phyloP scores from a whole-genome alignment of 2,329 filamentous ascomycete genomes.

The Trichophyton simii region DNA sequence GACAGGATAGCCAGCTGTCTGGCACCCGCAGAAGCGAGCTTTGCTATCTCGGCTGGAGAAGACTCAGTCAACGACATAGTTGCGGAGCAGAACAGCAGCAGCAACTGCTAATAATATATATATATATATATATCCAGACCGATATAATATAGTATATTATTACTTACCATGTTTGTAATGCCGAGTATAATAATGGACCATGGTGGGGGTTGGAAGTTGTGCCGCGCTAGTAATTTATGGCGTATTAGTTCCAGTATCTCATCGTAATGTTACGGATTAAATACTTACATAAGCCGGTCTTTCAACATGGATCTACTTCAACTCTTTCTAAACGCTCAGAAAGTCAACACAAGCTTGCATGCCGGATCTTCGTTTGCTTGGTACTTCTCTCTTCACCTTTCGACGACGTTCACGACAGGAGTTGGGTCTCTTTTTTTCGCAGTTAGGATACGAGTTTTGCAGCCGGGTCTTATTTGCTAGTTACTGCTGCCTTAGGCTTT shows the following conservation, averaged over 20 bases:
- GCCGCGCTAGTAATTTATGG: background rate
- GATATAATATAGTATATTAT: background rate
- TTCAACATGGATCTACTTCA: background rate
- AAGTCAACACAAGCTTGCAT: background rate
- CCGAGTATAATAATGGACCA: too few species aligned
- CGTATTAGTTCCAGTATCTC: background rate
- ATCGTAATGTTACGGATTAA: background rate
- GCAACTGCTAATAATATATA: too few species aligned
- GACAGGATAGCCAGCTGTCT: slow-evolving; percentile 71
- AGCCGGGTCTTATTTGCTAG: background rate
- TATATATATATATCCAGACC: background rate
- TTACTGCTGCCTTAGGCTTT: background rate
- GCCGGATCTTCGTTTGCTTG: background rate
- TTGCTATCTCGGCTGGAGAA: slow-evolving; percentile 63
- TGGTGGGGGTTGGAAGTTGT: background rate
- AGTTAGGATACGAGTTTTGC: background rate
- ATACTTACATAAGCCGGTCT: background rate
- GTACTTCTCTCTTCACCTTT: background rate
- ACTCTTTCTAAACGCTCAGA: background rate
- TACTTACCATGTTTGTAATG: background rate
- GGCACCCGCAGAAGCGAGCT: slow-evolving; percentile 67
- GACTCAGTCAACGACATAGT: slow-evolving; percentile 82
- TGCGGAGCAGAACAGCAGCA: background rate
- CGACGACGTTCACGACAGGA: slow-evolving; percentile 2
- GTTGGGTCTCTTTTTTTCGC: background rate